Percentiles rank a stretch among this genome's conserved stretches.
These are phyloP conservation scores for Phalaenopsis hybrid DNA, from an alignment of 116 monocot genomes.

Conservation along the genomic window DNA sequence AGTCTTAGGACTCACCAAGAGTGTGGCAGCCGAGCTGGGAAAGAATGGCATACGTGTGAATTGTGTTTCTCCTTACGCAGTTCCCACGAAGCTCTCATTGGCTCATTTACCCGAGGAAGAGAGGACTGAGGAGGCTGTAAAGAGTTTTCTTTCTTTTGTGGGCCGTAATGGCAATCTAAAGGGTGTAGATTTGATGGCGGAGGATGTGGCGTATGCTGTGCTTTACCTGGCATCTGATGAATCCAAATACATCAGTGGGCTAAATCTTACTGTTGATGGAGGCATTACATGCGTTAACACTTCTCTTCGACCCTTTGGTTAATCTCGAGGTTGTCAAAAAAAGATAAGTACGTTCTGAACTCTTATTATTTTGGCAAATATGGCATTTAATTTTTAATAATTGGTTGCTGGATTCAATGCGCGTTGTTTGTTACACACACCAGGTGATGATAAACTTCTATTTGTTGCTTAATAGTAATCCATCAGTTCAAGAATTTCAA, in stretches of 20 bases:
- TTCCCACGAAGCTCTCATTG: slow-evolving; percentile 27
- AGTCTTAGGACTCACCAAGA: slow-evolving; percentile 31
- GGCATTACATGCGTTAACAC: slow-evolving; percentile 18
- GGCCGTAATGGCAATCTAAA: slow-evolving; percentile 19
- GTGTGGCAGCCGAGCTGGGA: slow-evolving; percentile 32
- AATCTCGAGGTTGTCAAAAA: too few species aligned
- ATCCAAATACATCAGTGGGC: slow-evolving; percentile 29
- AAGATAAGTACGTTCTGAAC: too few species aligned
- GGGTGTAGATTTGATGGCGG: slow-evolving; percentile 16
- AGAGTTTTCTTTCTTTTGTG: slow-evolving; percentile 16
- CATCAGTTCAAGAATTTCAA: background rate
- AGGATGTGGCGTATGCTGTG: slow-evolving; percentile 32
- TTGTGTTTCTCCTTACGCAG: slow-evolving; percentile 33
- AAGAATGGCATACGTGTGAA: slow-evolving; percentile 39
- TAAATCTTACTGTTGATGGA: slow-evolving; percentile 37
- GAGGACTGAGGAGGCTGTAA: slow-evolving; percentile 4
- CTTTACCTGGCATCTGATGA: slow-evolving; percentile 42
- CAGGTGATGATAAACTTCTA: background rate
- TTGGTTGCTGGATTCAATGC: too few species aligned
- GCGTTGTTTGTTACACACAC: too few species aligned
- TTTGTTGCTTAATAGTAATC: background rate
- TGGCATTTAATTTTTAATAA: too few species aligned
- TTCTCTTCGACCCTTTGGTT: slow-evolving; percentile 5
- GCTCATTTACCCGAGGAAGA: slow-evolving; percentile 13
- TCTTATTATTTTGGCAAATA: too few species aligned